phyloP scores from a whole-genome alignment of 805 yeast genomes.

The Ogataea pilisensis region DNA sequence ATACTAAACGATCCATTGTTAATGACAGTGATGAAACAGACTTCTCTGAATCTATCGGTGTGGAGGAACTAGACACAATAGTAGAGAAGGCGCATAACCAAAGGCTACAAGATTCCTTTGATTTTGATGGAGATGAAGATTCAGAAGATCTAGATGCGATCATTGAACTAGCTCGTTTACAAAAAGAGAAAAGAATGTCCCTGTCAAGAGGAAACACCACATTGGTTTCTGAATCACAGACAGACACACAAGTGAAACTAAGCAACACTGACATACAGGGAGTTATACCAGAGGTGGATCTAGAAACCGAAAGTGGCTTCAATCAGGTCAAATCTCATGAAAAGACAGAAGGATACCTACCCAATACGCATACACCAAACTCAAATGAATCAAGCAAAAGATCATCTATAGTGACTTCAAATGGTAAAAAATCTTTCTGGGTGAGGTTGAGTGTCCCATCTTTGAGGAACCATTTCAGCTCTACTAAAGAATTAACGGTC shows the following conservation, averaged over 20 bases:
- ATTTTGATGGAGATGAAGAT: neutral
- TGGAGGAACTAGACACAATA: constrained; percentile 15
- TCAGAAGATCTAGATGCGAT: neutral
- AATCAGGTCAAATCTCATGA: too few relatives aligned
- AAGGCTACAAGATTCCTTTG: constrained; percentile 2
- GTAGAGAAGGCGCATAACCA: constrained; percentile 11
- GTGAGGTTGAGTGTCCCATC: too few relatives aligned
- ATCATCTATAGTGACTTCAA: too few relatives aligned
- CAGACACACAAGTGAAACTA: neutral
- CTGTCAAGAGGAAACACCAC: neutral
- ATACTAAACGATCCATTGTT: neutral
- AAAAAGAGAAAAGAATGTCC: neutral
- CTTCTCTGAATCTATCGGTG: constrained; percentile 5
- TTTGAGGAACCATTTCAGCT: too few relatives aligned
- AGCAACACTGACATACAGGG: neutral
- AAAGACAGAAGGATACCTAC: too few relatives aligned
- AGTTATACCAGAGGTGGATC: too few relatives aligned
- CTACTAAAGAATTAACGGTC: too few relatives aligned
- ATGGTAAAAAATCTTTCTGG: too few relatives aligned
- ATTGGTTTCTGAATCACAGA: neutral
- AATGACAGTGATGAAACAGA: neutral
- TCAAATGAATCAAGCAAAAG: too few relatives aligned
- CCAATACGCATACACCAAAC: too few relatives aligned
- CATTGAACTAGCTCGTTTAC: neutral
- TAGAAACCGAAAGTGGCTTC: too few relatives aligned